A percentile compares a stretch with the other conserved stretches of the same genome.
These are phyloP conservation scores for Oenanthe javanica DNA, from an alignment of 140 eudicot genomes.

Conservation along the genomic window DNA sequence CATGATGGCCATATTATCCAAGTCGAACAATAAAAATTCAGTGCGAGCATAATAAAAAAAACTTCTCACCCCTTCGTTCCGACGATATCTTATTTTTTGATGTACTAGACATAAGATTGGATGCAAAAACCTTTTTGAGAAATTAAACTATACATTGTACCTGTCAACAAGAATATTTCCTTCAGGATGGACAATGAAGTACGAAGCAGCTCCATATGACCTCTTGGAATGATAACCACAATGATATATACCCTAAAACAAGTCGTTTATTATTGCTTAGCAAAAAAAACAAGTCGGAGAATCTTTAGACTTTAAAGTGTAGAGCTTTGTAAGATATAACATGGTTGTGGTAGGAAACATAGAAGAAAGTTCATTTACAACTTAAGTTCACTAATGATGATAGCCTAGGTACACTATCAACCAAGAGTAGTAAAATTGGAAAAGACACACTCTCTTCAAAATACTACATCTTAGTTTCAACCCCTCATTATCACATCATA, in stretches of 20 bases:
- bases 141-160: constrained; percentile 17
- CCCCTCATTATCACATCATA: background rate
- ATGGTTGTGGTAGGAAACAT: constrained; percentile 2
- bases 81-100: background rate
- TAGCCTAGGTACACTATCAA: background rate
- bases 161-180: constrained; percentile 77
- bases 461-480: background rate
- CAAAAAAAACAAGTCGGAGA: background rate
- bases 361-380: background rate
- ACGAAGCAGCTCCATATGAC: constrained; percentile 71
- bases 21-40: background rate
- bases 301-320: background rate
- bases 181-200: constrained; percentile 58
- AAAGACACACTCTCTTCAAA: background rate
- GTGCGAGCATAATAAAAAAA: no score
- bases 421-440: background rate
- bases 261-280: background rate
- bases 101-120: background rate
- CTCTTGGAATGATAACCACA: constrained; percentile 78
- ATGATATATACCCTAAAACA: constrained; percentile 60
- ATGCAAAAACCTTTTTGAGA: background rate
- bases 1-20: background rate
- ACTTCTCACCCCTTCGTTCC: background rate
- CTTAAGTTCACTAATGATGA: background rate
- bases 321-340: background rate